Conservation (phyloP, 139 green algal genomes). For the Picochlorum costavermella region DNA sequence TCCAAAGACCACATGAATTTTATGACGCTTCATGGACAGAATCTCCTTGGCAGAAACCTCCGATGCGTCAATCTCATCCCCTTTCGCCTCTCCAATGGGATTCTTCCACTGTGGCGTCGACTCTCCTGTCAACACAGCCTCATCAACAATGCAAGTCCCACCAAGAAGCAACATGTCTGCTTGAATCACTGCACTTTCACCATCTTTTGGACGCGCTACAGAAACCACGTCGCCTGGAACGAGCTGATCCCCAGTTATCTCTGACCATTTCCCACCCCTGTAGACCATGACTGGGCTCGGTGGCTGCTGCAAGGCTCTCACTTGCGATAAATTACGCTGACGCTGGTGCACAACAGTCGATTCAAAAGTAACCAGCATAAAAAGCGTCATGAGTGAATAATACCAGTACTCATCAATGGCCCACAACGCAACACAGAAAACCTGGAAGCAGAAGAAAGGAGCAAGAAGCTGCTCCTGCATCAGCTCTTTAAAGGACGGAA, state of each 20-base stretch:
- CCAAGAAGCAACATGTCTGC: constrained; percentile 86
- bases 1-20: constrained; percentile 84
- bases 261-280: constrained; percentile 57
- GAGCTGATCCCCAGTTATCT: constrained; percentile 64
- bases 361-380: constrained; percentile 97
- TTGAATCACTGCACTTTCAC: constrained; percentile 54
- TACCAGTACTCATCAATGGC: constrained; percentile 91
- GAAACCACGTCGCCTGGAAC: constrained; percentile 93
- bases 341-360: constrained; percentile 88
- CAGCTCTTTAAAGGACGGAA: constrained; percentile 64
- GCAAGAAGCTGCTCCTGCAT: constrained; percentile 89
- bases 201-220: constrained; percentile 35
- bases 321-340: constrained; percentile 76
- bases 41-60: constrained; percentile 14
- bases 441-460: constrained; percentile 96
- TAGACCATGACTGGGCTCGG: constrained; percentile 54
- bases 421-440: constrained; percentile 94
- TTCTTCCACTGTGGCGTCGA: constrained; percentile 85
- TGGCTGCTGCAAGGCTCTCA: constrained; percentile 69
- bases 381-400: constrained; percentile 97
- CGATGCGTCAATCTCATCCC: constrained; percentile 24
- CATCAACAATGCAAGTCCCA: constrained; percentile 88
- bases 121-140: constrained; percentile 93
- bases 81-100: constrained; percentile 30
- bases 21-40: constrained; percentile 64